Percentiles rank a stretch among this genome's conserved stretches.
phyloP scores from a whole-genome alignment of 345 rosid species.

The Linum trigynum region DNA sequence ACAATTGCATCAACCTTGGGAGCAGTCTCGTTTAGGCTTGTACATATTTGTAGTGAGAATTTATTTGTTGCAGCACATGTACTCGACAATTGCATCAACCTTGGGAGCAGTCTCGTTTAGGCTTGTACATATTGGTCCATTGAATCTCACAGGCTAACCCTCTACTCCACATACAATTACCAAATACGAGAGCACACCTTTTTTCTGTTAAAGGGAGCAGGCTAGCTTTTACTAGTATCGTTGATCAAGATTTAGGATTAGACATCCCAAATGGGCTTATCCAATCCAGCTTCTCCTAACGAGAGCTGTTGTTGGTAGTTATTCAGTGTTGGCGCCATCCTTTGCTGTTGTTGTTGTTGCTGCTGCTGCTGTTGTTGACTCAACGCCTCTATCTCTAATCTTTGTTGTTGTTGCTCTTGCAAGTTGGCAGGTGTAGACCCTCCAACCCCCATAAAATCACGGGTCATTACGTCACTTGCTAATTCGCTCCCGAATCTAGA shows the following conservation, averaged over 20 bases:
- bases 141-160: no score
- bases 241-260: constrained; percentile 12
- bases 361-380: constrained; percentile 26
- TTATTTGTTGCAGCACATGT: no score
- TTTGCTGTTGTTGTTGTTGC: constrained; percentile 23
- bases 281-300: constrained; percentile 28
- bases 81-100: no score
- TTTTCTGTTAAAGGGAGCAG: no score
- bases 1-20: no score
- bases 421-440: constrained; percentile 15
- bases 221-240: no score
- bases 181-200: no score
- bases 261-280: constrained; percentile 51
- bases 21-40: no score
- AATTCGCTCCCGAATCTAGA: constrained; percentile 23
- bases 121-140: no score
- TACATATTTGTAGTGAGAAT: no score
- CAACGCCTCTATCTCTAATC: constrained; percentile 29
- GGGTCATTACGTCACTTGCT: constrained; percentile 24
- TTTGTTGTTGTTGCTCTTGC: constrained; percentile 25
- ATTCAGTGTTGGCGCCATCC: constrained; percentile 21
- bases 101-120: no score
- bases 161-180: no score
- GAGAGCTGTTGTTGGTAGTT: constrained; percentile 25
- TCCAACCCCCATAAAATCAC: constrained; percentile 54